phyloP scores from a whole-genome alignment of 2,329 filamentous ascomycete genomes.

The Metarhizium anisopliae region DNA sequence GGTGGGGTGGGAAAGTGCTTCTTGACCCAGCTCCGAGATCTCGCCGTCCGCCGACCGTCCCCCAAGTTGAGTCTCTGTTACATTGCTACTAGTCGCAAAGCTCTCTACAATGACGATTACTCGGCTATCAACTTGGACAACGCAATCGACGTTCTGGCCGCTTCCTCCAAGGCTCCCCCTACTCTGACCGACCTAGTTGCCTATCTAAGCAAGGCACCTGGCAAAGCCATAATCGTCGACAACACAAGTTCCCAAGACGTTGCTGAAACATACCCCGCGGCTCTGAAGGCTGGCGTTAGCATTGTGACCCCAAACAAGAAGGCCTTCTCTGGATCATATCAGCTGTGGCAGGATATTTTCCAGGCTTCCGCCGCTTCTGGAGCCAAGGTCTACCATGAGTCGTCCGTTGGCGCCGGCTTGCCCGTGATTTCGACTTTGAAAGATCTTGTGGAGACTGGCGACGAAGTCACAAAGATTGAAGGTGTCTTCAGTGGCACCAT shows the following conservation, averaged over 20 bases:
- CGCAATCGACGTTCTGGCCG: constrained; percentile 52
- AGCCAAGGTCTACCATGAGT: constrained; percentile 89
- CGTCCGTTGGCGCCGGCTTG: constrained; percentile 84
- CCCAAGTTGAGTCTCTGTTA: constrained; percentile 72
- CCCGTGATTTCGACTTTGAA: constrained; percentile 90
- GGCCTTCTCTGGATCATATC: constrained; percentile 75
- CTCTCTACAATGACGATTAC: constrained; percentile 67
- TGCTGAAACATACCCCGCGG: constrained; percentile 71
- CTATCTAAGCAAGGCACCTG: constrained; percentile 69
- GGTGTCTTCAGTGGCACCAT: constrained; percentile 97
- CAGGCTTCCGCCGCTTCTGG: constrained; percentile 57
- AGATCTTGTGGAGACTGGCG: constrained; percentile 89
- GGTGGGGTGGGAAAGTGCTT: constrained; percentile 92
- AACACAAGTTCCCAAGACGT: constrained; percentile 90
- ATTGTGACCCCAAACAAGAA: constrained; percentile 99
- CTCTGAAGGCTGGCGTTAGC: constrained; percentile 74
- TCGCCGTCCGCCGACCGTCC: constrained; percentile 57
- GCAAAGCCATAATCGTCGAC: constrained; percentile 78
- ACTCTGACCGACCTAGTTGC: constrained; percentile 61
- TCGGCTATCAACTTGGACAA: constrained; percentile 54
- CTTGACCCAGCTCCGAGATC: constrained; percentile 66
- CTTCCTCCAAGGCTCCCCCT: constrained; percentile 56
- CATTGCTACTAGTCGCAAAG: constrained; percentile 77
- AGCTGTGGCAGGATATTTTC: constrained; percentile 85
- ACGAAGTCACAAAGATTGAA: constrained; percentile 85